Evolutionary conservation across 2,329 filamentous ascomycete species (phyloP).

Genomic region (Drechslerella stenobrocha): DNA sequence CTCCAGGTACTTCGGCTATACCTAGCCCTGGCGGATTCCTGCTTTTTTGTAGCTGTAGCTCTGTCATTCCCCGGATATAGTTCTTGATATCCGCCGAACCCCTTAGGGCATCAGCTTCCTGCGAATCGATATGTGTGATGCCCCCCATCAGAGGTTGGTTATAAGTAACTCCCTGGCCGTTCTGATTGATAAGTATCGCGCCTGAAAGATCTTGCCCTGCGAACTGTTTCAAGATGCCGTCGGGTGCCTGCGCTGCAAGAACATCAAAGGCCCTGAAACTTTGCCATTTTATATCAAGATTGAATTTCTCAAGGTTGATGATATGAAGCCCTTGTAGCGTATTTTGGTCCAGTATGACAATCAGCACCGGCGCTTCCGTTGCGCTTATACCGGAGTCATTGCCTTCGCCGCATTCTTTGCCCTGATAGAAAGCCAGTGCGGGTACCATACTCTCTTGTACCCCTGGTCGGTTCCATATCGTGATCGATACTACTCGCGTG

Average conservation of each 20-base stretch:
- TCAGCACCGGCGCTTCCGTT: background rate
- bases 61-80: no score
- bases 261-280: constrained; percentile 22
- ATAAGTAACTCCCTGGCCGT: background rate
- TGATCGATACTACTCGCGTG: background rate
- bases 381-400: no score
- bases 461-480: constrained; percentile 33
- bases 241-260: background rate
- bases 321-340: constrained; percentile 3
- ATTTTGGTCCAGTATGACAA: constrained; percentile 9
- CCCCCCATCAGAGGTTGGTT: background rate
- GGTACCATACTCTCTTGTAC: background rate
- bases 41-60: no score
- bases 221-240: constrained; percentile 6
- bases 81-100: no score
- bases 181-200: background rate
- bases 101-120: no score
- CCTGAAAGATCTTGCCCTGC: constrained; percentile 7
- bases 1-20: no score
- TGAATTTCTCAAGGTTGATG: background rate
- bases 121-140: background rate
- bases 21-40: no score
- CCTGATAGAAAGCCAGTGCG: constrained; percentile 24
- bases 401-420: background rate
- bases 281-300: constrained; percentile 2